A percentile compares a stretch with the other conserved stretches of the same genome.
phyloP scores from a whole-genome alignment of 1,284 basidiomycete species.

The Mixia osmundae region DNA sequence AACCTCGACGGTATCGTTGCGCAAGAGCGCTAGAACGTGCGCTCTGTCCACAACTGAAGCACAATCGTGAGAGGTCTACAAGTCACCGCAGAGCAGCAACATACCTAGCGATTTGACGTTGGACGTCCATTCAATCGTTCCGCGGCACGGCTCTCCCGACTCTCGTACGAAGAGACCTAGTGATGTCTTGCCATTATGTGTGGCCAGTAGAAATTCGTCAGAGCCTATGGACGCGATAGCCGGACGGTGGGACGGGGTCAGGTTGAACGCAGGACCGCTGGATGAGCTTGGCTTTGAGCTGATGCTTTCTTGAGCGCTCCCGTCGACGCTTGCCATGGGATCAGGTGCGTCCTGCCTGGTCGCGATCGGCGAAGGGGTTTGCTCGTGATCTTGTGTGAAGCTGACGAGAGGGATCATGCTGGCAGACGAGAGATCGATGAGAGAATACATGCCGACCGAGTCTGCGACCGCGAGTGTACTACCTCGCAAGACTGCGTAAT shows the following conservation, averaged over 20 bases:
- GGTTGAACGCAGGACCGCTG: not conserved
- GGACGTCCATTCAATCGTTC: conserved; percentile 58
- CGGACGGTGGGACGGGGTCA: conserved; percentile 6
- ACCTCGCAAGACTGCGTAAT: conserved; percentile 40
- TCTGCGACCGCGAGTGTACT: conserved; percentile 50
- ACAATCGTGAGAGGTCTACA: conserved; percentile 1
- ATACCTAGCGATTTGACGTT: conserved; percentile 53
- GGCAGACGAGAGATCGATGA: conserved; percentile 46
- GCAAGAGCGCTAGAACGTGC: conserved; percentile 48
- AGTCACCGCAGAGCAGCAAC: conserved; percentile 15
- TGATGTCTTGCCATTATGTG: conserved; percentile 25
- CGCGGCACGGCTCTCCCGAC: conserved; percentile 62
- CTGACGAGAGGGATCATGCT: conserved; percentile 48
- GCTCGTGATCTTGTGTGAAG: conserved; percentile 41
- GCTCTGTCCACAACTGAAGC: conserved; percentile 53
- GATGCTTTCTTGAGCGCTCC: conserved; percentile 4
- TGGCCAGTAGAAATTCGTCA: conserved; percentile 40
- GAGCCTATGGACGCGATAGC: conserved; percentile 23
- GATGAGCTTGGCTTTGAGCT: conserved; percentile 2
- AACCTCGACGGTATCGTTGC: conserved; percentile 51
- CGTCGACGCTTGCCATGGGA: too few relatives aligned
- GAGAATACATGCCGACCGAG: conserved; percentile 40
- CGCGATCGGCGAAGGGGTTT: too few relatives aligned
- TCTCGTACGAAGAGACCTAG: conserved; percentile 64
- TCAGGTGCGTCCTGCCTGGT: too few relatives aligned